A percentile compares a stretch with the other conserved stretches of the same genome.
These are phyloP conservation scores for Mrakia hoshinonis DNA, from an alignment of 768 basidiomycete genomes.

Conservation along the genomic window DNA sequence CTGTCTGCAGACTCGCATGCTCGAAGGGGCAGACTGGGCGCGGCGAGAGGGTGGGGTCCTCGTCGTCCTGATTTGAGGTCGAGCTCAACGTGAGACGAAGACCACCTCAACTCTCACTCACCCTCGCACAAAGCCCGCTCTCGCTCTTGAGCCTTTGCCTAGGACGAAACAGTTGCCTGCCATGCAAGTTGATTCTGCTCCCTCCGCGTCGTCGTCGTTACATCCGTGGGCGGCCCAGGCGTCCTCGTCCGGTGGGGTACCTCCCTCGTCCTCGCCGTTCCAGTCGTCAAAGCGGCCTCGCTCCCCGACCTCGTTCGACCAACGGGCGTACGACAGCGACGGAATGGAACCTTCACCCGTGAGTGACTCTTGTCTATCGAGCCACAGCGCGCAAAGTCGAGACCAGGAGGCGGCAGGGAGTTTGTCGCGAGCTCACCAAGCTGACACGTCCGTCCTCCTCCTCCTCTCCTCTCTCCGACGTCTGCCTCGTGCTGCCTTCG, in stretches of 20 bases:
- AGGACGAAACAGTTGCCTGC: too few species aligned
- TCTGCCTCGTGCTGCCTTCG: background rate
- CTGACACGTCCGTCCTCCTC: background rate
- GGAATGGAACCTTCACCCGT: background rate
- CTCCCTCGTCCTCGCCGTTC: conserved; percentile 9
- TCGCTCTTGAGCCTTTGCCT: background rate
- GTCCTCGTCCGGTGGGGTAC: background rate
- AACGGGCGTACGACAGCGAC: background rate
- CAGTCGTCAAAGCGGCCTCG: background rate
- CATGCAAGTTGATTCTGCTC: conserved; percentile 18
- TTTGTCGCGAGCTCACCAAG: background rate
- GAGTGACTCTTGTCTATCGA: background rate
- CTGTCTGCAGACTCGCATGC: too few species aligned
- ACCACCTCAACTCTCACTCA: too few species aligned
- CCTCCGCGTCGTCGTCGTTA: conserved; percentile 3
- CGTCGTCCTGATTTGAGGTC: too few species aligned
- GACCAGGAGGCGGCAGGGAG: background rate
- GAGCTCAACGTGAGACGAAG: too few species aligned
- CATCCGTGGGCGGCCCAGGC: conserved; percentile 3
- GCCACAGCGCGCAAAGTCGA: too few species aligned
- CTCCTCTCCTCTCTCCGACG: background rate
- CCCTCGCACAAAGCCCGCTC: background rate
- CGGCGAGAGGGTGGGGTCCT: too few species aligned
- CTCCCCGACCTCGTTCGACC: background rate
- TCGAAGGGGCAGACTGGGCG: too few species aligned